Conservation (phyloP, 345 rosid species). For the Moricandia arvensis region DNA sequence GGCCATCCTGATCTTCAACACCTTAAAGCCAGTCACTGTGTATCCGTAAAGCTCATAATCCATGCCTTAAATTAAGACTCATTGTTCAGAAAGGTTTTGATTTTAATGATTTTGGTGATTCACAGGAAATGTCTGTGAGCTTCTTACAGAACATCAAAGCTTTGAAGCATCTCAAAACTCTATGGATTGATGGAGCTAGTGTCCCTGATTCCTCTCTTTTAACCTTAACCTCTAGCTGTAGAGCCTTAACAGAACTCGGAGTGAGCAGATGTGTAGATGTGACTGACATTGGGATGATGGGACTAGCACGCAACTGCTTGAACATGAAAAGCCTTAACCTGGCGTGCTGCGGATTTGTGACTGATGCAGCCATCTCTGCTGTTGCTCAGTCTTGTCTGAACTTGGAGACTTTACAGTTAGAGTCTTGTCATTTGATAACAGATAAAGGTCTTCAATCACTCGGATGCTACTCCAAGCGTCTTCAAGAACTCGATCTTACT, state of each 20-base stretch:
- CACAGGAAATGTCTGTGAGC: slow-evolving; percentile 55
- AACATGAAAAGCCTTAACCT: slow-evolving; percentile 59
- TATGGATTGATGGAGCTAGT: slow-evolving; percentile 63
- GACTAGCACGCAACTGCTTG: slow-evolving; percentile 58
- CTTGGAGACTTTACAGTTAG: slow-evolving; percentile 69
- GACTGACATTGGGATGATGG: slow-evolving; percentile 55
- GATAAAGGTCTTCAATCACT: slow-evolving; percentile 73
- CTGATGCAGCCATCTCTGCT: slow-evolving; percentile 71
- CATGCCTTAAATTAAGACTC: slow-evolving; percentile 31
- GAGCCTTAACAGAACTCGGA: slow-evolving; percentile 63
- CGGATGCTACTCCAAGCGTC: slow-evolving; percentile 55
- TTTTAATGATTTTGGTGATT: too few relatives aligned
- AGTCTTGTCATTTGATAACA: slow-evolving; percentile 79
- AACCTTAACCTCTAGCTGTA: slow-evolving; percentile 54
- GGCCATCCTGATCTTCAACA: slow-evolving; percentile 58
- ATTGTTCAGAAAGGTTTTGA: too few relatives aligned
- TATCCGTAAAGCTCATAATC: too few relatives aligned
- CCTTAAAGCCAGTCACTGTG: slow-evolving; percentile 61
- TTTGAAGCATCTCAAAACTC: slow-evolving; percentile 56
- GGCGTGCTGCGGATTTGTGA: slow-evolving; percentile 68
- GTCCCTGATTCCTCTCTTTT: slow-evolving; percentile 51
- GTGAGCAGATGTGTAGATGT: slow-evolving; percentile 71
- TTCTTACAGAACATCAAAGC: slow-evolving; percentile 45
- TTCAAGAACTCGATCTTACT: slow-evolving; percentile 87
- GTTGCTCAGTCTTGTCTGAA: slow-evolving; percentile 64